phyloP scores from a whole-genome alignment of 2,329 filamentous ascomycete genomes.

The Cladosporium sp. region DNA sequence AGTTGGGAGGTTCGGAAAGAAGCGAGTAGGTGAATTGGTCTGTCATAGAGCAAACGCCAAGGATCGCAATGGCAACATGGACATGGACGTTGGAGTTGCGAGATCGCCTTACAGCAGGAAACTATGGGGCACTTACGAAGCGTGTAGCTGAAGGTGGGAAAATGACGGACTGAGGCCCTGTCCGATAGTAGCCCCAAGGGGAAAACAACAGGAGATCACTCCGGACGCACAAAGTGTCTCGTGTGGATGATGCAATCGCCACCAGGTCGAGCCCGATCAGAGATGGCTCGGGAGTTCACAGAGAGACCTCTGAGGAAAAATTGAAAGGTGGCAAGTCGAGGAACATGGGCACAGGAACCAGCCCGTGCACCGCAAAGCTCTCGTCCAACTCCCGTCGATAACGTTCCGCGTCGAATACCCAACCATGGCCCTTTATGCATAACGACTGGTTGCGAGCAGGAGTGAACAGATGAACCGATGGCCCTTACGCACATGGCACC shows the following conservation, averaged over 20 bases:
- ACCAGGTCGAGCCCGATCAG: background rate
- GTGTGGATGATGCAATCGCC: background rate
- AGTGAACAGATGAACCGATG: background rate
- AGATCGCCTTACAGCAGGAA: background rate
- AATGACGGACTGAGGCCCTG: background rate
- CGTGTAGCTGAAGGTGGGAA: background rate
- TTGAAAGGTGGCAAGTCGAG: background rate
- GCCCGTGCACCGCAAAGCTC: background rate
- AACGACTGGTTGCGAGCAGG: background rate
- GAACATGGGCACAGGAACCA: background rate
- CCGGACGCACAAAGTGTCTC: background rate
- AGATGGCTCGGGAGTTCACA: background rate
- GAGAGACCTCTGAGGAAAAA: background rate
- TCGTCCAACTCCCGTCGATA: background rate
- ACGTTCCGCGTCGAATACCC: background rate
- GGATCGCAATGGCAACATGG: background rate
- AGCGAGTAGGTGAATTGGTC: background rate
- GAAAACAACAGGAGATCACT: slow-evolving; percentile 3
- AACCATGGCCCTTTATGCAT: background rate
- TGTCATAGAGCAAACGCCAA: background rate
- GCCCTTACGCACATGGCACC: background rate
- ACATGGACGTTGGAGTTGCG: background rate
- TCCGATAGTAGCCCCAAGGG: background rate
- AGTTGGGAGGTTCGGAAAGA: background rate
- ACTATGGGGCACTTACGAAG: slow-evolving; percentile 2